A percentile compares a stretch with the other conserved stretches of the same genome.
Conservation (phyloP, 2,329 filamentous ascomycete genomes). For the Fusarium sp. region DNA sequence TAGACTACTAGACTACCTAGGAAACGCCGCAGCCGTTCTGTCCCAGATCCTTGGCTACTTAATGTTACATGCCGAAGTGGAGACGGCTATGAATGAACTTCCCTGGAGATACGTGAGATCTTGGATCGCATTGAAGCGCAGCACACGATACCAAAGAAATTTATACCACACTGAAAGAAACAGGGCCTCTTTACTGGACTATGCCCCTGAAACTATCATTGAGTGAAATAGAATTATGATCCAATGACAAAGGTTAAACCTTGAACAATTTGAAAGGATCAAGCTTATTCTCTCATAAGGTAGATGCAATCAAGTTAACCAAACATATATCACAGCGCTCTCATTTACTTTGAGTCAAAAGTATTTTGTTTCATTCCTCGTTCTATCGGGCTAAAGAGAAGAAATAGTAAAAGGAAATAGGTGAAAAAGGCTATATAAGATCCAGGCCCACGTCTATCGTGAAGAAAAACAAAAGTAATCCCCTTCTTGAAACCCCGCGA, state of each 20-base stretch:
- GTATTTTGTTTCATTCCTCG: conserved; percentile 26
- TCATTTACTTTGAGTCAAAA: conserved; percentile 2
- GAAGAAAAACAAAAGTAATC: conserved; percentile 20
- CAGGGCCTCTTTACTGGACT: neutral
- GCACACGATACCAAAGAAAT: neutral
- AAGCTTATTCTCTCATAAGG: neutral
- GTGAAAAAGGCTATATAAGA: neutral
- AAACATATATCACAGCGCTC: neutral
- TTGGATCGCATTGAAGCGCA: neutral
- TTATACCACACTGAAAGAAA: neutral
- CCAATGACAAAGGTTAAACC: too few relatives aligned
- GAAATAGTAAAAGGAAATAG: conserved; percentile 17
- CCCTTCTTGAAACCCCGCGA: conserved; percentile 36
- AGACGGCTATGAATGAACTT: neutral
- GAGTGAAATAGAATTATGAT: neutral
- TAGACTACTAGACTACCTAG: neutral
- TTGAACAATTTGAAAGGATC: neutral
- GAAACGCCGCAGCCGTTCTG: neutral
- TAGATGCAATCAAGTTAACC: neutral
- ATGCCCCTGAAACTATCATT: too few relatives aligned
- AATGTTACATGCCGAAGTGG: neutral
- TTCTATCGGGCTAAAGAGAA: conserved; percentile 28
- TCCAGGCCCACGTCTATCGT: conserved; percentile 27
- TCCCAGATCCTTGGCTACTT: neutral
- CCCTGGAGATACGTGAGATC: neutral